Evolutionary conservation across 805 yeast species (phyloP), one percentile per base, ranked within the genome.

Genomic region (Ogataea salicorniae): DNA sequence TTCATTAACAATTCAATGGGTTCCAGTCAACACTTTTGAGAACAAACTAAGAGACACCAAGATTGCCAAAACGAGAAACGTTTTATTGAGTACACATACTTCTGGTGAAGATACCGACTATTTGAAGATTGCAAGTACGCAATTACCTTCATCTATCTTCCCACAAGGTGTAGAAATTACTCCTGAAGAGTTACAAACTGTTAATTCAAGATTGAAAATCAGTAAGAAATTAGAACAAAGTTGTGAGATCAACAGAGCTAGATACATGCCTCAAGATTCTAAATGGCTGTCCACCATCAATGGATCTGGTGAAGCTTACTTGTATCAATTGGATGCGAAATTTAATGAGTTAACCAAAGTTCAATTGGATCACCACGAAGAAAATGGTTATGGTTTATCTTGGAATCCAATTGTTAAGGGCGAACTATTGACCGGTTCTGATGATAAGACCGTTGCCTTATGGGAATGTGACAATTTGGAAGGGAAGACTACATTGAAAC

Each of bases 1-100:
- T 2, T 82, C 91, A 2, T 70, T 87, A 43, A 83, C 92, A 1
- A 75, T 84, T 5, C 87, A 87, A 64, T 87, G 94, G 91, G 63
- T 84, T 7, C 91, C 90, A 0, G 69, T 68, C 5, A 53, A 47
- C 29, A 57, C 64, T 4, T 59, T 62, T 40, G 51, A 43, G 9
- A 64, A 46, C 48, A 57, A 48, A 42, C 45, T 47, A 4, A 63
- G 57, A 20, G 67, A 59, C 22, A 57, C 59, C 0, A 63, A 66
- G n/a, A 52, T 40, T 38, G 60, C 67, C 6, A 67, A 49, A 31
- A 49, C 55, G 23, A 75, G 84, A 52, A 75, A 77, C 45, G 56
- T 87, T 47, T 57, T 86, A 9, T 60, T 86, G 18, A 89, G 91
- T 3, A 85, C 95, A 0, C 87, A 84, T 58, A 83, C 92, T 0